phyloP scores from a whole-genome alignment of 768 basidiomycete genomes.

The Pleurotus djamor region DNA sequence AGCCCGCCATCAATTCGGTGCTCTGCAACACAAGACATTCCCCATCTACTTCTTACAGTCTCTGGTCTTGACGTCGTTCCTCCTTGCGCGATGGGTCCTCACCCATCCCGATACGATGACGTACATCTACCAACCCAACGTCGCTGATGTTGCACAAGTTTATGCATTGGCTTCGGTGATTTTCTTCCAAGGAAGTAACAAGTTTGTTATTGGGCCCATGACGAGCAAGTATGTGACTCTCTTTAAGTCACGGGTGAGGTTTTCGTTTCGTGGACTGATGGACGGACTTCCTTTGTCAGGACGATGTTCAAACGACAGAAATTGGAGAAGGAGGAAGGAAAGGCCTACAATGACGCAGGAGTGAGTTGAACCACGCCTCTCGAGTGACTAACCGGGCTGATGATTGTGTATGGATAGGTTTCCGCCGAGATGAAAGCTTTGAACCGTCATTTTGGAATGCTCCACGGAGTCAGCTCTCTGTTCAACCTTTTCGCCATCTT shows the following conservation, averaged over 20 bases:
- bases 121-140: constrained; percentile 40
- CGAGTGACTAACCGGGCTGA: constrained; percentile 1
- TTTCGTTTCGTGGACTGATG: neutral
- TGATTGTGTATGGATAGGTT: constrained; percentile 33
- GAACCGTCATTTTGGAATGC: constrained; percentile 60
- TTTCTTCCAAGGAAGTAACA: constrained; percentile 55
- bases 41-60: constrained; percentile 72
- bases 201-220: constrained; percentile 68
- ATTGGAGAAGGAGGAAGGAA: constrained; percentile 74
- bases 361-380: constrained; percentile 36
- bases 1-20: constrained; percentile 73
- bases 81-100: constrained; percentile 57
- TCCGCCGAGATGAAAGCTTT: constrained; percentile 69
- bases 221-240: constrained; percentile 59
- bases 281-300: constrained; percentile 27
- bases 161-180: constrained; percentile 51
- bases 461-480: constrained; percentile 70
- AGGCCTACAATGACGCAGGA: constrained; percentile 58
- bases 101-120: constrained; percentile 55
- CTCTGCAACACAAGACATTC: constrained; percentile 72
- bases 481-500: constrained; percentile 62
- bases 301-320: constrained; percentile 76
- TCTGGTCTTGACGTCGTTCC: constrained; percentile 47
- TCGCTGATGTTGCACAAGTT: constrained; percentile 64
- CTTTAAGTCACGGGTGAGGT: neutral